Evolutionary conservation across 2,329 filamentous ascomycete genomes (phyloP).

Genomic region (Hypoxylon sp.): DNA sequence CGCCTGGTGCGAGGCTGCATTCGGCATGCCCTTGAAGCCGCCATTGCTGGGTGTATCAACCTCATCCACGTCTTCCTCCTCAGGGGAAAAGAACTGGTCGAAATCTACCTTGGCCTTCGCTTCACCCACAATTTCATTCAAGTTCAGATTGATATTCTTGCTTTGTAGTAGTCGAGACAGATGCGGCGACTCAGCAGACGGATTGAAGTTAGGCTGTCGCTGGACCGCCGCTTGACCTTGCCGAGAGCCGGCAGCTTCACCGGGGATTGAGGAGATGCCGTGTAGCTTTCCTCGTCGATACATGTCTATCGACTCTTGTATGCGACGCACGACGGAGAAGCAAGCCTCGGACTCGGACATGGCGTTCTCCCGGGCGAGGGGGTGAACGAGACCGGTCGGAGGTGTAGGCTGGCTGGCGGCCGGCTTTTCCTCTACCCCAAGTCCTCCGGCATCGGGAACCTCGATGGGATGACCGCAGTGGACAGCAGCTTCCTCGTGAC

Average conservation of each 20-base stretch:
- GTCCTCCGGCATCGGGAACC: slow-evolving; percentile 63
- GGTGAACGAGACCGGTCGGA: slow-evolving; percentile 65
- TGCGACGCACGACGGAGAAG: slow-evolving; percentile 57
- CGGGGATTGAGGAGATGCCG: slow-evolving; percentile 56
- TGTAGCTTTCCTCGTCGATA: slow-evolving; percentile 61
- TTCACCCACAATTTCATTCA: slow-evolving; percentile 65
- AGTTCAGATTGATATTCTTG: slow-evolving; percentile 67
- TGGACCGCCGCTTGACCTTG: slow-evolving; percentile 39
- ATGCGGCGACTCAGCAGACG: slow-evolving; percentile 68
- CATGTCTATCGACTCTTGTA: slow-evolving; percentile 61
- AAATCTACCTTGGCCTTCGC: slow-evolving; percentile 62
- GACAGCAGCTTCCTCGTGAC: slow-evolving; percentile 90
- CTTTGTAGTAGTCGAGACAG: slow-evolving; percentile 71
- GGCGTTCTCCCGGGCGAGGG: slow-evolving; percentile 65
- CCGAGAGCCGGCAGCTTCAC: slow-evolving; percentile 35
- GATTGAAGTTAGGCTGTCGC: slow-evolving; percentile 54
- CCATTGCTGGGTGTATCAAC: slow-evolving; percentile 52
- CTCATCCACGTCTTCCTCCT: slow-evolving; percentile 63
- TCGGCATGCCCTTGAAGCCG: slow-evolving; percentile 50
- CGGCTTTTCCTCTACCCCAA: slow-evolving; percentile 55
- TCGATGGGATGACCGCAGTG: slow-evolving; percentile 87
- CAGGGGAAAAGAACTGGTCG: slow-evolving; percentile 58
- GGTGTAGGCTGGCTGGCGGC: slow-evolving; percentile 29
- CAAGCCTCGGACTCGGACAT: slow-evolving; percentile 62
- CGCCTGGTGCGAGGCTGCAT: slow-evolving; percentile 53